phyloP scores from a whole-genome alignment of 192 early-diverging fungal species.

The Backusella psychrophila region DNA sequence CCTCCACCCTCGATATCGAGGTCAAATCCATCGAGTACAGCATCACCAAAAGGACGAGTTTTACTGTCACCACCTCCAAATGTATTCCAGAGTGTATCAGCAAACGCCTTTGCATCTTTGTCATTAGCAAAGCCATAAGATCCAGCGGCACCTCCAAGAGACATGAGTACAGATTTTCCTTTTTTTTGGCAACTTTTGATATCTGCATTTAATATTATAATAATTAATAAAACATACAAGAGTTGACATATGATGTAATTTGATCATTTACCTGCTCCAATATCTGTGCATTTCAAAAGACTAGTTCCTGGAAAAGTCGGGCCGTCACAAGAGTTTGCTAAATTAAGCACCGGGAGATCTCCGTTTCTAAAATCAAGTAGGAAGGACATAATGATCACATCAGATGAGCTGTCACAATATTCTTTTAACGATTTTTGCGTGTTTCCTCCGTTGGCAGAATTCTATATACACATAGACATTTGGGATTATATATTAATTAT shows the following conservation, averaged over 20 bases:
- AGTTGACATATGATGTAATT: background rate
- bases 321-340: conserved; percentile 65
- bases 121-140: conserved; percentile 60
- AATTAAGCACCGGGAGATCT: conserved; percentile 61
- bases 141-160: conserved; percentile 67
- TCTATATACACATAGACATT: conserved; percentile 10
- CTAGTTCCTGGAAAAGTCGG: conserved; percentile 56
- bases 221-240: background rate
- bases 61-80: conserved; percentile 63
- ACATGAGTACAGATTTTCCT: conserved; percentile 74
- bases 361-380: conserved; percentile 57
- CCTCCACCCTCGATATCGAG: conserved; percentile 71
- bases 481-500: background rate
- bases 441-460: conserved; percentile 11
- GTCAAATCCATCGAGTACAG: conserved; percentile 49
- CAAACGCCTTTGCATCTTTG: conserved; percentile 55
- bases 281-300: conserved; percentile 65
- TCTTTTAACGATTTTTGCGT: conserved; percentile 37
- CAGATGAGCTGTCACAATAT: conserved; percentile 55
- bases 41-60: conserved; percentile 67
- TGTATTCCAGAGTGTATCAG: conserved; percentile 72
- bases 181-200: conserved; percentile 71
- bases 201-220: conserved; percentile 35
- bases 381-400: conserved; percentile 61
- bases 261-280: conserved; percentile 40